Evolutionary conservation across 805 yeast species (phyloP), one percentile per base, ranked within the genome.

Genomic region (Pichia nanzhaoensis): DNA sequence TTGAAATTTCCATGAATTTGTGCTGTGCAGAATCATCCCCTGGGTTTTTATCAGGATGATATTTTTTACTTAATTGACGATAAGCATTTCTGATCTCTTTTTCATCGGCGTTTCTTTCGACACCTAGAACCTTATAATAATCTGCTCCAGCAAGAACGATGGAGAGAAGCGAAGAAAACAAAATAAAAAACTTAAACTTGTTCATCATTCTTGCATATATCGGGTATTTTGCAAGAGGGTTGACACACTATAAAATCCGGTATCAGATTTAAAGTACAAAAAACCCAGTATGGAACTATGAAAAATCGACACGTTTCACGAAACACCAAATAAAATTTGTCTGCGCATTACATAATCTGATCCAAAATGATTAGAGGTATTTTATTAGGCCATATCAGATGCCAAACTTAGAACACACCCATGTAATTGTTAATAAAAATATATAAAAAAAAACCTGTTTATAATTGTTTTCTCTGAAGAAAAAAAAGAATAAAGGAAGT

Each of bases 1-100:
- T 95, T 14, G 95, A 95, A 24, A 93, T 76, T 64, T 89, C 95
- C 41, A 93, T 82, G 61, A 90, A 93, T 65, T 77, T 82, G 41
- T 84, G 82, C 52, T 86, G 89, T 1, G 97, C 95, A 24, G 75
- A 83, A 8, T 86, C 88, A 55, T 82, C 77, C 6, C 82, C 84
- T 5, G 84, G 82, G 60, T 91, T 93, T 67, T 91, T 91, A 65
- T 91, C 99, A 2, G 99, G 99, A 59, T 91, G 99, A 64, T 77
- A 88, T 59, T 85, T 85, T 61, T 87, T 83, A 53, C 90, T 81
- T 51, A 91, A 66, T 45, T 78, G 75, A 53, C 95, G 70, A 61
- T 90, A 90, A 0, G 96, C 96, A 42, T 80, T 75, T 60, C 86
- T 88, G 65, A 90, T 86, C 45, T 88, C 89, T 53, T 75, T 80